Evolutionary conservation across 495 filamentous ascomycete species (phyloP), one percentile per base, ranked within the genome.

Genomic region (Pyronema domesticum): DNA sequence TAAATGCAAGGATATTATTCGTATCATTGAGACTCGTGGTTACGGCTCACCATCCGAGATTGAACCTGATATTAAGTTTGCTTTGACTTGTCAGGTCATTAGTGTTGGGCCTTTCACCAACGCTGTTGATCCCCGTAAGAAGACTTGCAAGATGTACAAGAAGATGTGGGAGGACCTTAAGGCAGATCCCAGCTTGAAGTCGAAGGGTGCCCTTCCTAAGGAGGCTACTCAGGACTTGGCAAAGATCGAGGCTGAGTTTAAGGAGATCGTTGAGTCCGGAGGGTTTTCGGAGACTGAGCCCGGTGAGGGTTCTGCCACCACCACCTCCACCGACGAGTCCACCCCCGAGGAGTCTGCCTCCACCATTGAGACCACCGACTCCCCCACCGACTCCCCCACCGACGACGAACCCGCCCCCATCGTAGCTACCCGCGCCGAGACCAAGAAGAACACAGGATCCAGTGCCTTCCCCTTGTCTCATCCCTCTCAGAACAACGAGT

Each of bases 31-130:
- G 35, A 42, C 15, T 6, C 43, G n/a, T 17, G 60, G 50, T 34
- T 64, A 35, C 37, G 47, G 6, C 53, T 50, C 8, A 37, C 50
- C 8, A 14, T 51, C 8, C 19, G 58, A 14, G 15, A 63, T 23
- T 42, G 57, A 30, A 37, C 51, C 3, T 53, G 61, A 46, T 43
- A 58, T 13, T 49, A 46, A 35, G 37, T 53, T 30, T 15, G 61
- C 61, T 9, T 51, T 64, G 40, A 60, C 48, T 44, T 64, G 61
- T 44, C 63, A 64, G 51, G 59, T 63, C 11, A 4, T 34, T 23
- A 34, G 6, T 3, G 44, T 59, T 37, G 54, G 50, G 3, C 15
- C 39, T 1, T 43, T n/a, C 39, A 43, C 33, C 23, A 56, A 18
- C 61, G 57, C 18, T 39, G 42, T 6, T 14, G 52, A 37, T 35